phyloP scores from a whole-genome alignment of 2,329 filamentous ascomycete species.

The Penicillium sp. region DNA sequence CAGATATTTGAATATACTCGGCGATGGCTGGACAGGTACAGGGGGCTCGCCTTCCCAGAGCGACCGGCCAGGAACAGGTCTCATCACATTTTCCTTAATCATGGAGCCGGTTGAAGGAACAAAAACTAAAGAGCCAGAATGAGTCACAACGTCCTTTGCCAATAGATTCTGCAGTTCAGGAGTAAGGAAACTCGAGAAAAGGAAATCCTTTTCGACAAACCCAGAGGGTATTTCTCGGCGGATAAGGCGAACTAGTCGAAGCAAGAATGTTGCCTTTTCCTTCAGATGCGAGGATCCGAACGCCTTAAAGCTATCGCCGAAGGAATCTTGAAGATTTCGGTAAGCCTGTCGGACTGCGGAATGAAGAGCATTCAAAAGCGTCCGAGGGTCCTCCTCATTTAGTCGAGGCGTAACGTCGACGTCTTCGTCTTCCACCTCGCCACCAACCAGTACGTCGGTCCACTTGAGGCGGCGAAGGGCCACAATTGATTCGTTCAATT shows the following conservation, averaged over 20 bases:
- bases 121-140: slow-evolving; percentile 46
- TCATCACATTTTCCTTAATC: slow-evolving; percentile 41
- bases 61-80: slow-evolving; percentile 60
- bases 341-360: slow-evolving; percentile 61
- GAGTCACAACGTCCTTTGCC: slow-evolving; percentile 54
- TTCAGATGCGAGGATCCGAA: slow-evolving; percentile 51
- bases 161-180: slow-evolving; percentile 66
- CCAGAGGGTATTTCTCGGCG: slow-evolving; percentile 63
- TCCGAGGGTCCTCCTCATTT: slow-evolving; percentile 70
- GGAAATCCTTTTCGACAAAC: slow-evolving; percentile 42
- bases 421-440: slow-evolving; percentile 42
- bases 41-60: slow-evolving; percentile 80
- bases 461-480: slow-evolving; percentile 40
- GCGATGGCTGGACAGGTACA: slow-evolving; percentile 77
- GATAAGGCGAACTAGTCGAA: slow-evolving; percentile 75
- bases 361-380: slow-evolving; percentile 63
- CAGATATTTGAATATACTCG: slow-evolving; percentile 71
- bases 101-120: slow-evolving; percentile 10
- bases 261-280: slow-evolving; percentile 62
- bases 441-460: slow-evolving; percentile 43
- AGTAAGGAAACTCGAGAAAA: slow-evolving; percentile 64
- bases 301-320: slow-evolving; percentile 50
- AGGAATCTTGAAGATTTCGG: slow-evolving; percentile 50
- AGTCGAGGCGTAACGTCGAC: slow-evolving; percentile 51
- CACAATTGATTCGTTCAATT: slow-evolving; percentile 33